Base-by-base conservation (phyloP, 2,329 filamentous ascomycete genomes). In the Fusarium sp. region DNA sequence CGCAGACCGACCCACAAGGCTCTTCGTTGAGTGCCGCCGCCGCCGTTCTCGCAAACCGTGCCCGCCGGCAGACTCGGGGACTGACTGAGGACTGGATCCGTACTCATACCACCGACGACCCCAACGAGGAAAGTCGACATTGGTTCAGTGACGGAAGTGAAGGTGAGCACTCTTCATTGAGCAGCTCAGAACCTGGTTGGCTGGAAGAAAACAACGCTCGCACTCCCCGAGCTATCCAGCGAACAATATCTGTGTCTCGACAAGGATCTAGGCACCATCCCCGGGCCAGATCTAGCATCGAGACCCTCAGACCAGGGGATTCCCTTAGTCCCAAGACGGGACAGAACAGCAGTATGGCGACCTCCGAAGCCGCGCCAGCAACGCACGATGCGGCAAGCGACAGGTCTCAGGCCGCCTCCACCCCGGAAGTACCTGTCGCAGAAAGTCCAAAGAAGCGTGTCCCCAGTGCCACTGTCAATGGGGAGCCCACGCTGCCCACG, bases 21-120 rank as follows among this genome's bases (percentile, higher is more conserved):
- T 62, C 76, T 40, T 68, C 78, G 65, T 57, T 83, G 53, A 88
- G 82, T 73, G 88, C 87, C 24, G 86, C 88, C 10, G 88, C 88
- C 28, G 86, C 87, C 11, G 87, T 91, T 24, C 85, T 91, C 65
- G 88, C 87, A 47, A 91, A 90, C 73, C 85, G 89, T 69, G 89
- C 84, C 49, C 81, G 89, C 75, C 82, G 89, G 76, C 84, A 87
- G 57, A 82, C 84, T 17, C 83, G 84, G 69, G 89, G 91, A 62
- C 86, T 94, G 55, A 94, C 92, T 1, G 91, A 94, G 78, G 92
- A 94, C 82, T 95, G 93, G 93, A 94, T 96, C 70, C 91, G 92
- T 64, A 91, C 93, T 65, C 93, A 94, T 76, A 90, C 93, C n/a
- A 87, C 90, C n/a, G 87, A 88, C 68, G 88, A 91, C 70, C 86